Base-by-base conservation (phyloP, 2,329 filamentous ascomycete species). In the Clonostachys byssicola region DNA sequence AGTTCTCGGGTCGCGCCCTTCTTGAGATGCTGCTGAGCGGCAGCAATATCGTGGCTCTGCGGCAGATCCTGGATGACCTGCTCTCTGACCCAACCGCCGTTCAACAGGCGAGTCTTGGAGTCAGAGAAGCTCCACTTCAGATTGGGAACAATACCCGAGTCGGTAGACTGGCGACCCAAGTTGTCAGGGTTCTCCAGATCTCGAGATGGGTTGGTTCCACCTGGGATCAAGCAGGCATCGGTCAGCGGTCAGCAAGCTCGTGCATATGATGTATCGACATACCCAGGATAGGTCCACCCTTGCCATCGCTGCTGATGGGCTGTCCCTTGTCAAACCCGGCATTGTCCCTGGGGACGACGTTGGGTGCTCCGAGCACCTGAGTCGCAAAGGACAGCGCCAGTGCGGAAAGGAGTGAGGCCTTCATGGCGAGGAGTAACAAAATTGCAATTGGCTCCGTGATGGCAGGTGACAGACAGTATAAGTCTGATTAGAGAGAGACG, bases 41-140 rank as follows among this genome's bases (percentile, higher is more conserved):
- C 83, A 1, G 85, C 71, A 54, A 88, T 85, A 52, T 87, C 83
- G 50, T 80, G 75, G 57, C 82, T 86, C 13, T 74, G 67, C 0
- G 85, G 84, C 7, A 88, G 62, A 58, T 88, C 85, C n/a, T 78
- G 77, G 43, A 85, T 74, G 46, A 86, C 80, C 56, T 86, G 82
- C 61, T 85, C 77, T 20, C 83, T 73, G 2, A 80, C 76, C 83
- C 83, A 88, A 3, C 85, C 84, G 2, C 83, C 84, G 23, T 75
- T 75, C 45, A 82, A 70, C 35, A 86, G 70, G 20, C 73, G 73
- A 2, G 80, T 83, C 64, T 80, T 83, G 20, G 81, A 86, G 60
- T 86, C 79, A 1, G 81, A 85, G 64, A 88, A 87, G 46, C 80
- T 78, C 84, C 83, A 80, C 60, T 86, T 87, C 54, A 86, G 67